Conservation (phyloP, 1,139 yeast species). For the Geotrichum aggregatum region DNA sequence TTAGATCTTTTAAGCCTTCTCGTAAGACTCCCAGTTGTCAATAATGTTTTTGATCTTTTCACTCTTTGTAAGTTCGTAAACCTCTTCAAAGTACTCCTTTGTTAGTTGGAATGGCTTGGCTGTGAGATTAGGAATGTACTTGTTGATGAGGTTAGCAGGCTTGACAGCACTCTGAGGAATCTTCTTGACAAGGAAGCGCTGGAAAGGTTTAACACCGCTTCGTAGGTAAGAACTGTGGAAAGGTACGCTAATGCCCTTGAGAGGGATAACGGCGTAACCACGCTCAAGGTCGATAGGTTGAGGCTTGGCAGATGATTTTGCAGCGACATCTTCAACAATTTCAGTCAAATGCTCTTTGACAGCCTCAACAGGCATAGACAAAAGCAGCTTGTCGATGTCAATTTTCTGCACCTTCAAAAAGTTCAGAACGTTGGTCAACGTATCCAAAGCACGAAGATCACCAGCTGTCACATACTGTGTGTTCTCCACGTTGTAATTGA, state of each 20-base stretch:
- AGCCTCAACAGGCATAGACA: constrained; percentile 74
- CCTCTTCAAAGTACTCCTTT: constrained; percentile 94
- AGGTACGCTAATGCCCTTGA: constrained; percentile 97
- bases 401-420: constrained; percentile 90
- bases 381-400: constrained; percentile 84
- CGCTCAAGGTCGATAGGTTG: constrained; percentile 96
- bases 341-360: constrained; percentile 83
- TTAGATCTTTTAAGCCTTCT: constrained; percentile 21
- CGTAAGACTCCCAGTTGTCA: constrained; percentile 93
- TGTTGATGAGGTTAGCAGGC: constrained; percentile 87
- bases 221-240: constrained; percentile 97
- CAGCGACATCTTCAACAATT: constrained; percentile 79
- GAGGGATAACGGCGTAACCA: constrained; percentile 97
- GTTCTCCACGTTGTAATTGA: constrained; percentile 95
- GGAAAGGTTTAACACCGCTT: constrained; percentile 98
- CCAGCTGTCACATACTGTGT: constrained; percentile 98
- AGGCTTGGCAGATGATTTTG: constrained; percentile 76
- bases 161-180: constrained; percentile 91
- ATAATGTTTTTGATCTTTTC: constrained; percentile 84
- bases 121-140: constrained; percentile 96
- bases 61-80: constrained; percentile 83
- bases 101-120: constrained; percentile 95
- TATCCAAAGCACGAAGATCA: constrained; percentile 91
- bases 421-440: constrained; percentile 88
- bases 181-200: constrained; percentile 93